Base-by-base conservation (phyloP, 768 basidiomycete genomes). In the Boletus rex-veris region DNA sequence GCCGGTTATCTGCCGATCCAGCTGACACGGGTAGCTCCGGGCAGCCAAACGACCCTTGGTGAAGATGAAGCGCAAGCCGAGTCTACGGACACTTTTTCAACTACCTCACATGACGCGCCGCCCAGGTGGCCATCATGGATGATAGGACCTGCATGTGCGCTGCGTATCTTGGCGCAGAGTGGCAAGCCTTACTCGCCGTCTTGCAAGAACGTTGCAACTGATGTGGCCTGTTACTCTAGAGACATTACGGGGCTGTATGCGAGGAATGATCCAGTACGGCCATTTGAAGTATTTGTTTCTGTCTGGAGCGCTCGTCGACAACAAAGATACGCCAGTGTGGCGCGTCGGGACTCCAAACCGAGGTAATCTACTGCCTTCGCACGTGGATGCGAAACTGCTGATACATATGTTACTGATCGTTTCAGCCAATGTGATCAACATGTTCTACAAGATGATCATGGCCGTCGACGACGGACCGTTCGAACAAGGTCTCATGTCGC, bases 381-480 rank as follows among this genome's bases (percentile, higher is more conserved):
- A 3, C 5, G 5, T 3, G 26, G n/a, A 18, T 9, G 5, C 5
- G 31, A 10, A 11, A 24, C n/a, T 38, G 21, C 21, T 21, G 4
- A 45, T 1, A 52, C 26, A 7, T 8, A 16, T 31, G 26, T 39
- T 28, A 15, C 21, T 41, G 11, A 24, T 24, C 14, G 41, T 16
- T 33, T 19, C 24, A 64, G 64, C 31, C 7, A 59, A 65, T 31
- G 51, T 66, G 44, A 42, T 48, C 18, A 21, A 36, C 14, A 53
- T 53, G 55, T 43, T 64, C 3, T 58, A 56, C 10, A 64, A 66
- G 39, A 52, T 66, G 61, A 53, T 64, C 52, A 51, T 39, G 6
- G 48, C 55, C 1, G 47, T 64, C 12, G 61, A 64, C 26, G 54
- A 38, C 26, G 57, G 62, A 12, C 33, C 63, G 5, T 53, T 38